phyloP scores from a whole-genome alignment of 495 filamentous ascomycete genomes.

The Achaetomiella virescens region DNA sequence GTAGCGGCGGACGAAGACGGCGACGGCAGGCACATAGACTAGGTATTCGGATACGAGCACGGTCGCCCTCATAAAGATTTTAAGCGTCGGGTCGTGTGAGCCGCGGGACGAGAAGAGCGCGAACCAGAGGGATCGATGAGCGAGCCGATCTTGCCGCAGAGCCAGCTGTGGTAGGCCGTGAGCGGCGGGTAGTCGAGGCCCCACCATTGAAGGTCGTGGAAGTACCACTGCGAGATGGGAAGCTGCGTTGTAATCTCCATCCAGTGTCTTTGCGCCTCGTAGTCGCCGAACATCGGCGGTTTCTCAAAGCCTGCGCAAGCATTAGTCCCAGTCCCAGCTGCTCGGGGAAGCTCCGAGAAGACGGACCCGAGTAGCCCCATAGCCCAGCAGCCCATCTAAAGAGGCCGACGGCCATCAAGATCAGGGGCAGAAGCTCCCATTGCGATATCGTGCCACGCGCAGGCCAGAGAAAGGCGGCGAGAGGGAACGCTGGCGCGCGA shows the following conservation, averaged over 20 bases:
- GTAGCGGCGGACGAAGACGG: conserved; percentile 75
- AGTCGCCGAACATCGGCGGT: conserved; percentile 92
- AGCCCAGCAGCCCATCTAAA: conserved; percentile 89
- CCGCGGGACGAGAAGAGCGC: conserved; percentile 79
- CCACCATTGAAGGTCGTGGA: conserved; percentile 95
- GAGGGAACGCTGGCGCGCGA: conserved; percentile 61
- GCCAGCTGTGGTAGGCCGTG: conserved; percentile 96
- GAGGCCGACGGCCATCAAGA: conserved; percentile 83
- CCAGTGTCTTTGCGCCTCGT: conserved; percentile 97
- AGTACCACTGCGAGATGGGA: conserved; percentile 92
- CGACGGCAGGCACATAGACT: conserved; percentile 75
- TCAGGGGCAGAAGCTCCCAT: conserved; percentile 85
- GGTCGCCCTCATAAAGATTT: conserved; percentile 91
- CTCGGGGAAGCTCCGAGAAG: neutral
- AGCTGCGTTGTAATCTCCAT: conserved; percentile 92
- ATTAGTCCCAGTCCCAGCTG: neutral
- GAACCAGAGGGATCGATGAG: conserved; percentile 80
- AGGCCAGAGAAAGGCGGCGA: conserved; percentile 89
- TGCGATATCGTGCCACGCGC: conserved; percentile 75
- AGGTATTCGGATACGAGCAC: conserved; percentile 87
- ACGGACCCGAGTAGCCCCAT: conserved; percentile 87
- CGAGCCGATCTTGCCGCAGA: conserved; percentile 77
- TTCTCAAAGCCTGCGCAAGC: conserved; percentile 57
- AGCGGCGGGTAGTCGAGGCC: conserved; percentile 95
- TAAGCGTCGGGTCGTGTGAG: conserved; percentile 67